Evolutionary conservation across 208 protist genomes (phyloP), one percentile per base, ranked within the genome.

Genomic region (Kentomonas sorsogonicus): DNA sequence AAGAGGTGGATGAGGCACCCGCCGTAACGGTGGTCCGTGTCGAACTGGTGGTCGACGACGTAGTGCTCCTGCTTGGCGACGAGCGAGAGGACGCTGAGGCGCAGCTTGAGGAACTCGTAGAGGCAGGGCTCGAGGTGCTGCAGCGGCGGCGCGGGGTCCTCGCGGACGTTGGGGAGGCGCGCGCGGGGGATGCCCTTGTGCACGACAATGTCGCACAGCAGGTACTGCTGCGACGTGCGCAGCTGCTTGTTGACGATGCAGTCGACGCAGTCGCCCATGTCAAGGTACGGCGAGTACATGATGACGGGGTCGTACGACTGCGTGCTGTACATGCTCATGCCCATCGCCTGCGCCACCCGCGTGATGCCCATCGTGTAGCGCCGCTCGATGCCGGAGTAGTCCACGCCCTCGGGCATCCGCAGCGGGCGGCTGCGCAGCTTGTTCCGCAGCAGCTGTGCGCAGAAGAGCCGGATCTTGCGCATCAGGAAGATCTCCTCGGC

Each of bases 401-500:
- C 81, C 10, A 91, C 69, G 13, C 82, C 86, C 38, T 86, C 69
- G 10, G 82, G 86, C 80, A 90, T 86, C 0, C 83, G 74, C 31
- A 90, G 62, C 0, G 83, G 80, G 18, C 76, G 76, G 52, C 64
- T 86, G 7, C 75, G 72, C 46, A 93, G 65, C 55, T 90, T 89
- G 47, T 90, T 90, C 5, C 86, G 77, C 34, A 93, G 63, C 27
- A 90, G 64, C 61, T 93, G 82, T 1, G 86, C 79, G 0, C 73
- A 70, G 63, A 90, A 89, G 3, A 93, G 72, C 47, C 85, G 86
- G 63, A 93, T 90, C 58, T 90, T 89, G 23, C 86, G 76, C 86
- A 93, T 93, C 13, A 90, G 69, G 62, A 86, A 93, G n/a, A 93
- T 77, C 60, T 93, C 82, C 39, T 90, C 83, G 1, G 86, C 86